Evolutionary conservation across 2,329 filamentous ascomycete species (phyloP), one percentile per base, ranked within the genome.

Genomic region (Alternaria consortialis): DNA sequence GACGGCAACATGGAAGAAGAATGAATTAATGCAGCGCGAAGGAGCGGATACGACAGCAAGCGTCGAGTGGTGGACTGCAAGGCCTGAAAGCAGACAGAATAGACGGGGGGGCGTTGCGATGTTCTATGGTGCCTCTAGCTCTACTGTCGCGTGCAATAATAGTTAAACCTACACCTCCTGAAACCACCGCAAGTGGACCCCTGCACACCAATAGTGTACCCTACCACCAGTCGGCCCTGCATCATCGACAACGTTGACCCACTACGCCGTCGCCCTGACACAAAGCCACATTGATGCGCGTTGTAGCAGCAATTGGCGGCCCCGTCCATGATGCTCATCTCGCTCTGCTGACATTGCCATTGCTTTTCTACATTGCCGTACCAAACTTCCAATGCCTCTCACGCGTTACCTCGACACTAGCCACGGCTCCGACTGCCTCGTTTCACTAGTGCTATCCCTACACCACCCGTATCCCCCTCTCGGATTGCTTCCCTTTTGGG

Each of bases 1-100:
- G 58, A 46, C 54, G 56, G 17, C 54, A 52, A 23, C 47, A 53
- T 54, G 58, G 48, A 32, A 55, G 20, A 42, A 42, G 39, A 42
- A 42, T 52, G 44, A 25, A 55, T 34, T 34, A 20, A 32, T 61
- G 71, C 68, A 67, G 64, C 67, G 65, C 64, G 68, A 75, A 75
- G 65, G 74, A 77, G 74, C 73, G 74, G 67, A 70, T 56, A 60
- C 64, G 67, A 64, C 70, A 66, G 58, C 60, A 52, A 40, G 56
- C 53, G 58, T 57, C 65, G 63, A 54, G 20, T 31, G 55, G 40
- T 59, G 44, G 58, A 55, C 46, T 48, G 40, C 47, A 56, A 44
- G 46, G 32, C 43, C 12, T 27, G 58, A 20, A 20, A 20, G 46
- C 44, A 56, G 42, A 48, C 20, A 20, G 20, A 56, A 9, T 25